These are phyloP conservation scores for Mallotus japonicus DNA, from an alignment of 441 rosid genomes.

Conservation along the genomic window DNA sequence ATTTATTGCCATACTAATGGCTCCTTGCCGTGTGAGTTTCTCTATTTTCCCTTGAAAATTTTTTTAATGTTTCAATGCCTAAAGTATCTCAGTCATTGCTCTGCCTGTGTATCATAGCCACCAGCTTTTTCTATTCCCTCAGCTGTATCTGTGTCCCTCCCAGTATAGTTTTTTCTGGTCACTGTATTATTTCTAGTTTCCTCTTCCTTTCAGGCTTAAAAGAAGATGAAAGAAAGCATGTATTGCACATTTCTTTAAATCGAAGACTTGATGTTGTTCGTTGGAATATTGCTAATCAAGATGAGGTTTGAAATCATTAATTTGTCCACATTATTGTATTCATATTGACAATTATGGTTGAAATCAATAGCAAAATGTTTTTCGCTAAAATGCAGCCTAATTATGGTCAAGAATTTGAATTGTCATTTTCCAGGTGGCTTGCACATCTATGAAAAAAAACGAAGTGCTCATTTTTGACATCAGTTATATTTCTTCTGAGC, in stretches of 20 bases:
- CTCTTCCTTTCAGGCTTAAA: slow-evolving; percentile 32
- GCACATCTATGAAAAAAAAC: slow-evolving; percentile 54
- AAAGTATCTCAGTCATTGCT: background rate
- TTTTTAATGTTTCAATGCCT: background rate
- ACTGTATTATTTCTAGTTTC: background rate
- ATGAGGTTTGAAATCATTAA: slow-evolving; percentile 55
- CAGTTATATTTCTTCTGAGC: slow-evolving; percentile 70
- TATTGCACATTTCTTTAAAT: slow-evolving; percentile 56
- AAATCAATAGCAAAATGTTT: background rate
- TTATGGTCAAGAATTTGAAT: background rate
- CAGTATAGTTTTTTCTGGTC: background rate
- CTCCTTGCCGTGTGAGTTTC: slow-evolving; percentile 37
- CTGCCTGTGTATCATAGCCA: background rate
- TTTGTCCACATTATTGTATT: slow-evolving; percentile 9
- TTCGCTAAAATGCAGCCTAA: background rate
- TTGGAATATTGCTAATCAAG: slow-evolving; percentile 85
- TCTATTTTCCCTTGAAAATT: background rate
- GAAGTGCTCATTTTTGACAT: slow-evolving; percentile 71
- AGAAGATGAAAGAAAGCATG: slow-evolving; percentile 67
- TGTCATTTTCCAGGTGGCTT: slow-evolving; percentile 61
- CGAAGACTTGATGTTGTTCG: slow-evolving; percentile 64
- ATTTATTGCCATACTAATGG: slow-evolving; percentile 55
- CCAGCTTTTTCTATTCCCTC: background rate
- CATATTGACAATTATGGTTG: slow-evolving; percentile 7
- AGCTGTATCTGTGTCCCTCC: background rate